Evolutionary conservation across 352 stramenopile species (phyloP).

Genomic region (Phytophthora multivora): DNA sequence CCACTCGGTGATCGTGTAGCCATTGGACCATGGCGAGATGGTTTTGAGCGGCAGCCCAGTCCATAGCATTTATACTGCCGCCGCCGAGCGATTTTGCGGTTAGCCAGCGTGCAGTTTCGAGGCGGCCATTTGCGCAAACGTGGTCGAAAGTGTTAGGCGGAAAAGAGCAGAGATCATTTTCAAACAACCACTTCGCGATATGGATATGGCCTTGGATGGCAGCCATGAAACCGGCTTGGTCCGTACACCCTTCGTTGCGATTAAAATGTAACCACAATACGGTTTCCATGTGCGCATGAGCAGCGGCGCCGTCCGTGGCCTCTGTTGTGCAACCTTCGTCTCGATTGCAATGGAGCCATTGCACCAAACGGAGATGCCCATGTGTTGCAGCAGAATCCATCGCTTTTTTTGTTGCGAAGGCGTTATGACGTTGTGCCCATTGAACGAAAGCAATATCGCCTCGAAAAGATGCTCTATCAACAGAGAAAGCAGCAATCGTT

Average conservation of each 20-base stretch:
- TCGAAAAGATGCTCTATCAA: background rate
- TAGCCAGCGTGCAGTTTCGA: too few relatives aligned
- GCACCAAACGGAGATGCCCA: background rate
- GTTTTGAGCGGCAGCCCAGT: background rate
- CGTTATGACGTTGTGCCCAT: background rate
- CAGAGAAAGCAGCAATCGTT: too few relatives aligned
- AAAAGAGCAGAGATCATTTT: too few relatives aligned
- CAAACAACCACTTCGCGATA: background rate
- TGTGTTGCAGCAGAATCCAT: constrained; percentile 2
- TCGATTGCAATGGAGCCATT: background rate
- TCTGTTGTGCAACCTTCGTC: background rate
- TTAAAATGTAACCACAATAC: constrained; percentile 1
- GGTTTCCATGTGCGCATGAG: background rate
- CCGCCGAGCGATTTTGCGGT: too few relatives aligned
- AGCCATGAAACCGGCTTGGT: background rate
- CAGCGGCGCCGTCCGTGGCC: background rate
- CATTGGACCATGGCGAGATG: background rate
- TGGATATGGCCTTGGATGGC: background rate
- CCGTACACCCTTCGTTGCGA: background rate
- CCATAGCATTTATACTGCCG: too few relatives aligned
- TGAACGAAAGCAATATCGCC: background rate
- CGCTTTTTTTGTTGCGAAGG: background rate
- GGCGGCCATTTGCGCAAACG: background rate
- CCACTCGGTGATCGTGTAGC: background rate
- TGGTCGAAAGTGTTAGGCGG: constrained; percentile 3